Evolutionary conservation across 345 rosid genomes (phyloP), one percentile per base, ranked within the genome.

Genomic region (Gossypium mustelinum): DNA sequence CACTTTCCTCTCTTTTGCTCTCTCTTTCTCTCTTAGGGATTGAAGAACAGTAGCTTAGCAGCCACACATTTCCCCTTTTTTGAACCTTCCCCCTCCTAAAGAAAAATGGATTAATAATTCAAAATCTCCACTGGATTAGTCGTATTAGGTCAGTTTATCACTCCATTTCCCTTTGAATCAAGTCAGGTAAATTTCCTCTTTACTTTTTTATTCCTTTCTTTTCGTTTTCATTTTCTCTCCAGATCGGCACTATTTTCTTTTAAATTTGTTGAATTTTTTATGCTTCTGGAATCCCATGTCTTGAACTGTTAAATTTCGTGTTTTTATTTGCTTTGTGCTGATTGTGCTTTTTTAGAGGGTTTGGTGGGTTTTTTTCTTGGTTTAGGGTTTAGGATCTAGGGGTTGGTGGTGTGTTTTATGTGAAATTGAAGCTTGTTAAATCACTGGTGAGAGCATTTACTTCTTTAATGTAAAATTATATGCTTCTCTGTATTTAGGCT

Each of bases 11-110:
- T 58, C 34, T 45, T 45, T 45, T 10, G 3, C 50, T 45, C 50
- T 34, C 41, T 34, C 41, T 34, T 34, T 34, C 41, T 5, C 7
- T 34, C 41, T 5, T 57, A 22, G 62, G 62, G 62, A 22, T 57
- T 22, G 14, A 82, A 56, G 80, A 80, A 75, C 50, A 17, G 84
- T 81, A 80, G 80, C 81, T 75, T 56, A 17, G 84, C 83, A 80
- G 80, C 81, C 83, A 71, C 82, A 77, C 47, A 29, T 7, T 41
- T 60, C 64, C 63, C 65, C 51, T 74, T 62, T 77, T 45, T 45
- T 27, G 13, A 47, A 47, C 41, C 41, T 1, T 1, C 41, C 41
- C 41, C 41, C 55, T 20, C 7, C 16, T 22, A 57, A 58, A 2
- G 12, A 20, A 11, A 20, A 66, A 20, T 11, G 47, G 2, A 5